A percentile compares a stretch with the other conserved stretches of the same genome.
phyloP scores from a whole-genome alignment of 352 stramenopile species.

The Pythium phragmiticola region DNA sequence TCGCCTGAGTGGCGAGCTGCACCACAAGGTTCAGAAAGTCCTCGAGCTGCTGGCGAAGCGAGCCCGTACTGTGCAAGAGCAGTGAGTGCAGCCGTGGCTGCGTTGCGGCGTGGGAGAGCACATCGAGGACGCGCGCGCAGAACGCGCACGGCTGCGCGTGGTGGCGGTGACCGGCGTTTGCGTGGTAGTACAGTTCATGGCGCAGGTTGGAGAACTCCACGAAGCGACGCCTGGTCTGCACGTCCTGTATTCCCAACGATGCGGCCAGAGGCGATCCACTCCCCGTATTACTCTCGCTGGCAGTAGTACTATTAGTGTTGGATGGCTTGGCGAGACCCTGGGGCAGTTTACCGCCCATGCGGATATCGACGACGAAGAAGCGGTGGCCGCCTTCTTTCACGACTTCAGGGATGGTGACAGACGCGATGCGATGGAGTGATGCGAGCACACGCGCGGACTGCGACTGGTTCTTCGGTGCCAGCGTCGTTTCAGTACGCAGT shows the following conservation, averaged over 20 bases:
- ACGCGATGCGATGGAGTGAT: constrained; percentile 12
- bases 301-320: background rate
- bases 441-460: constrained; percentile 5
- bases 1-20: constrained; percentile 6
- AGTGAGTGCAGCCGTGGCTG: constrained; percentile 9
- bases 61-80: constrained; percentile 6
- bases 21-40: constrained; percentile 15
- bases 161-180: constrained; percentile 12
- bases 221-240: constrained; percentile 21
- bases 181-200: constrained; percentile 21
- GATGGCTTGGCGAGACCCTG: background rate
- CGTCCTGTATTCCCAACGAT: background rate
- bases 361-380: constrained; percentile 18
- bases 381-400: constrained; percentile 19
- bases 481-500: constrained; percentile 5
- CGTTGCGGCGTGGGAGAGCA: constrained; percentile 6
- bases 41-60: constrained; percentile 7
- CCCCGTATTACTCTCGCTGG: too few species aligned
- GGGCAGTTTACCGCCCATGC: background rate
- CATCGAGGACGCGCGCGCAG: constrained; percentile 1
- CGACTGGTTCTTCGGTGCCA: constrained; percentile 17
- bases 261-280: too few species aligned
- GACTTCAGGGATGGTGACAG: constrained; percentile 3
- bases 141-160: constrained; percentile 18
- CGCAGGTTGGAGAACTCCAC: constrained; percentile 19